Evolutionary conservation across 306 rosid genomes (phyloP), one percentile per base, ranked within the genome.

Genomic region (Quercus glauca): DNA sequence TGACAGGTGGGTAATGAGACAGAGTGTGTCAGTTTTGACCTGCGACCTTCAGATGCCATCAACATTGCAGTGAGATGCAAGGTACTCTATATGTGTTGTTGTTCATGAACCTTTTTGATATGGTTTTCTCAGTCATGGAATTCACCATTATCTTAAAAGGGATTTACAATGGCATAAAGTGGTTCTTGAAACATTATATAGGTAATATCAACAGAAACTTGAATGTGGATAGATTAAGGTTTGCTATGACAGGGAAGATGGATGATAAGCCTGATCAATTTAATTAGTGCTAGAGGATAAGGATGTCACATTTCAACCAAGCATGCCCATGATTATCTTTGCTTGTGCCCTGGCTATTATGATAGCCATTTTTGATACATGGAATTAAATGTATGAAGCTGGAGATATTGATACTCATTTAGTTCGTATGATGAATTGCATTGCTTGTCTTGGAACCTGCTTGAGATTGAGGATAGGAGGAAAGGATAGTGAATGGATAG

Each of bases 41-140:
- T 95, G 52, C 93, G 99, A 37, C 99, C 99, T 76, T 95, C 99
- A 55, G 99, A 95, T 75, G 99, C 99, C 41, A 95, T 95, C 88
- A 95, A 95, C 86, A 91, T 95, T 84, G 99, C 99, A 43, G 92
- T 95, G 57, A 84, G 94, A 81, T 95, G 99, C 98, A 91, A 95
- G 98, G 99, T 95, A 85, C 70, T 71, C 26, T 55, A 14, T 53
- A 61, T 35, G 31, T 76, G n/a, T 33, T 21, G 28, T 74, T 65
- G 63, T 19, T 43, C 18, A 49, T 70, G 1, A 58, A 61, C 73
- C 1, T 71, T 9, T 55, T 35, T 35, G 11, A 31, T 75, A 14
- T 37, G 21, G 41, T 51, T 69, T 77, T 55, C 13, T 11, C 15
- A 33, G 75, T 63, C 3, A 31, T 79, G 43, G 64, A 37, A 63